phyloP scores from a whole-genome alignment of 2,329 filamentous ascomycete species.

The Colletotrichum tanaceti region DNA sequence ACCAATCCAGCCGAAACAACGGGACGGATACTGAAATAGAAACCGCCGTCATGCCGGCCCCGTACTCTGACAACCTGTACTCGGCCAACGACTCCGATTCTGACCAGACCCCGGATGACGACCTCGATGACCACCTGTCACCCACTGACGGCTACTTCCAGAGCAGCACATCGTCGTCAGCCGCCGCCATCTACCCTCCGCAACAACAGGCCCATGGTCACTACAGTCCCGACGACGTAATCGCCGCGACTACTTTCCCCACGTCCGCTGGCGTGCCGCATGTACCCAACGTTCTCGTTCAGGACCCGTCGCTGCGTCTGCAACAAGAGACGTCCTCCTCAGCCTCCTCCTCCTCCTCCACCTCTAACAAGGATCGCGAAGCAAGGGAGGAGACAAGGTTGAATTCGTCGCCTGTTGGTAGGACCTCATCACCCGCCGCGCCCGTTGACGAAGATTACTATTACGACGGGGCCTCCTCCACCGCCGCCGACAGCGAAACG shows the following conservation, averaged over 20 bases:
- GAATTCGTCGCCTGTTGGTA: slow-evolving; percentile 43
- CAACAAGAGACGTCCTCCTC: slow-evolving; percentile 44
- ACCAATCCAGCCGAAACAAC: background rate
- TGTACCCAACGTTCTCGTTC: slow-evolving; percentile 61
- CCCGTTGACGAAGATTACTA: slow-evolving; percentile 4
- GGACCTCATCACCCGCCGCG: slow-evolving; percentile 17
- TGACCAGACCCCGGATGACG: slow-evolving; percentile 43
- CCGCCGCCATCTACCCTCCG: slow-evolving; percentile 43
- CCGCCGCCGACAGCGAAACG: slow-evolving; percentile 28
- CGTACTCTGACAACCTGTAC: slow-evolving; percentile 54
- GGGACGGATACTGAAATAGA: slow-evolving; percentile 35
- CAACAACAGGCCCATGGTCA: slow-evolving; percentile 29
- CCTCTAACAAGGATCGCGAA: slow-evolving; percentile 56
- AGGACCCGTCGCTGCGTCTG: slow-evolving; percentile 59
- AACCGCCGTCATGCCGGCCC: slow-evolving; percentile 55
- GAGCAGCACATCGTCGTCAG: slow-evolving; percentile 48
- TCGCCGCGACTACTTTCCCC: slow-evolving; percentile 41
- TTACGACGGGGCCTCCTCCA: slow-evolving; percentile 29
- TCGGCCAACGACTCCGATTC: slow-evolving; percentile 37
- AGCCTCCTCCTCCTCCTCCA: slow-evolving; percentile 26
- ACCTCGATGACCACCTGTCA: slow-evolving; percentile 50
- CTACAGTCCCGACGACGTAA: slow-evolving; percentile 38
- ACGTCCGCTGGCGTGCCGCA: slow-evolving; percentile 53
- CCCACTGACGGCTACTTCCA: slow-evolving; percentile 66
- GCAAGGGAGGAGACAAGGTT: slow-evolving; percentile 55